Base-by-base conservation (phyloP, 2,329 filamentous ascomycete species). In the Nigrograna mackinnonii region DNA sequence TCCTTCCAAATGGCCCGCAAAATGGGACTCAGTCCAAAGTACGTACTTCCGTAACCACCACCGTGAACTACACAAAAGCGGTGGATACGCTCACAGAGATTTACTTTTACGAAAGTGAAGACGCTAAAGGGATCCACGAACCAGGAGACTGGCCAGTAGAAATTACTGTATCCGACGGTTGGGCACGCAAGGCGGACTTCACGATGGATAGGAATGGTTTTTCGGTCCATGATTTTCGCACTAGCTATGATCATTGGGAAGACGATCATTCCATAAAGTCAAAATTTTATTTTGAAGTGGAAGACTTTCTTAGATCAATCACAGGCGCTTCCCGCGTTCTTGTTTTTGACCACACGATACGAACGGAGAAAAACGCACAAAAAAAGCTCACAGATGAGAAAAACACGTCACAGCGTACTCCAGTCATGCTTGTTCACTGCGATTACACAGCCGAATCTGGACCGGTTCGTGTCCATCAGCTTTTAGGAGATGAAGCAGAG, bases 331-430 rank as follows among this genome's bases (percentile, higher is more conserved):
- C 66, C 18, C 61, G 66, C 4, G 61, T 77, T 22, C 64, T 76
- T 37, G 74, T 78, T 40, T 78, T 78, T 55, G 75, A 77, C 54
- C 75, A 78, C 46, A 77, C 73, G 4, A 75, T 78, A 47, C 71
- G 75, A 19, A 69, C 70, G 2, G 56, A 62, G 22, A 46, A 52
- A 4, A 63, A 68, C 30, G 57, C 57, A 22, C 43, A 45, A 14
- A 69, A 69, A 41, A 52, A 53, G 26, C 49, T 70, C 30, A 69
- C 67, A 11, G 56, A 67, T 17, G 60, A 69, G 40, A 60, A 54
- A 2, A 58, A 60, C 9, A 66, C 62, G 1, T 47, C 51, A 6
- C 62, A 68, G 38, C 70, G 75, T 22, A 68, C 72, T 5, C 75
- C 75, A 2, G 75, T 78, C 2, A 71, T 73, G 44, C 67, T 75